Evolutionary conservation across 2,329 filamentous ascomycete genomes (phyloP).

Genomic region (Bisporella sp.): DNA sequence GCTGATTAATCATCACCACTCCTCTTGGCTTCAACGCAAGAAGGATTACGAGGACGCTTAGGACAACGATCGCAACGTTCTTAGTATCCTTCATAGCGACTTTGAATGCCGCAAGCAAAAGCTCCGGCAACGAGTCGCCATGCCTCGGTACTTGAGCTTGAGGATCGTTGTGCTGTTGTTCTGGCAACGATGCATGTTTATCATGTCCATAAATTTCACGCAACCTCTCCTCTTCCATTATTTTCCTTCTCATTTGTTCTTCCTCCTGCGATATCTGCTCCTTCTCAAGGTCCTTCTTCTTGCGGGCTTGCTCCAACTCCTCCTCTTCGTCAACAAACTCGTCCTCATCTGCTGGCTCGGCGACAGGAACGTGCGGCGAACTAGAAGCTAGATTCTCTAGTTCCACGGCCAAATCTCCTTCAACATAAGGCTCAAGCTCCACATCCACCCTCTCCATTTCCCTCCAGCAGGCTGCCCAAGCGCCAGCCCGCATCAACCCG

Average conservation of each 20-base stretch:
- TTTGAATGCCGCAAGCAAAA: constrained; percentile 45
- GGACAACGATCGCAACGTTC: constrained; percentile 49
- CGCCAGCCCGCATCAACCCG: constrained; percentile 83
- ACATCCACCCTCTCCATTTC: constrained; percentile 99
- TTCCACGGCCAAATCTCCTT: constrained; percentile 49
- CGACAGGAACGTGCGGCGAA: neutral
- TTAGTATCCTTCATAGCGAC: constrained; percentile 51
- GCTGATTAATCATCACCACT: neutral
- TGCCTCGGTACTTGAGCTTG: neutral
- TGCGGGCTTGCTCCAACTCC: constrained; percentile 42
- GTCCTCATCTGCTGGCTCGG: constrained; percentile 8
- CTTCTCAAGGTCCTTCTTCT: constrained; percentile 27
- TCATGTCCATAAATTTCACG: constrained; percentile 45
- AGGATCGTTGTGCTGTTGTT: neutral
- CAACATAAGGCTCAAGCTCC: constrained; percentile 73
- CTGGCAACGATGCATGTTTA: neutral
- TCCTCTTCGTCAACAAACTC: constrained; percentile 18
- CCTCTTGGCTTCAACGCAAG: constrained; percentile 32
- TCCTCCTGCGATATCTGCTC: constrained; percentile 52
- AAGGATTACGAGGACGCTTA: constrained; percentile 47
- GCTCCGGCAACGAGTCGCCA: constrained; percentile 42
- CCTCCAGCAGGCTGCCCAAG: constrained; percentile 90
- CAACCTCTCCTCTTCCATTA: constrained; percentile 42
- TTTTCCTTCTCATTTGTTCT: constrained; percentile 36
- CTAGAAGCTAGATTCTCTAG: constrained; percentile 45